Conservation (phyloP, 179 eudicot species). For the Beta macrorhiza region DNA sequence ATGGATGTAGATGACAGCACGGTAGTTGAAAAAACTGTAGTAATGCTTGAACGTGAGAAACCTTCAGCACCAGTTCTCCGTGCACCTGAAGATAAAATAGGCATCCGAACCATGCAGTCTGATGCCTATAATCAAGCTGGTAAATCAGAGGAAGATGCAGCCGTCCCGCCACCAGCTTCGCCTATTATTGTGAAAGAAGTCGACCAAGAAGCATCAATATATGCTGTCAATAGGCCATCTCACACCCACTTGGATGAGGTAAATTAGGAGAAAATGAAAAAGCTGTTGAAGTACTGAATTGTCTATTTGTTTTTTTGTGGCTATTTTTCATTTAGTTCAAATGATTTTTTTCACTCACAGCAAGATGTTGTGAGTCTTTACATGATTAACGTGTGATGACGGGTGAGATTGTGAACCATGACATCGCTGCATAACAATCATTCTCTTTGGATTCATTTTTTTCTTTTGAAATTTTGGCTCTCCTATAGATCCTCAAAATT, state of each 20-base stretch:
- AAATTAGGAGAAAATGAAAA: not conserved
- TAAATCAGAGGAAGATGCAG: constrained; percentile 32
- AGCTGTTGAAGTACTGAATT: not conserved
- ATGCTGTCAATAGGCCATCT: constrained; percentile 35
- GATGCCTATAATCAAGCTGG: constrained; percentile 32
- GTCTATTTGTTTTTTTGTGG: not conserved
- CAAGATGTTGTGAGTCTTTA: not conserved
- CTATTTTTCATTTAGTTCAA: too few relatives aligned
- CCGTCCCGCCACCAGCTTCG: constrained; percentile 47
- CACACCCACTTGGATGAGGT: constrained; percentile 37
- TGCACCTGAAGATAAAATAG: constrained; percentile 32
- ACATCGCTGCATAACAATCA: not conserved
- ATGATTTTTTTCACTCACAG: not conserved
- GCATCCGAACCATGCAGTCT: constrained; percentile 21
- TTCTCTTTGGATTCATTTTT: not conserved
- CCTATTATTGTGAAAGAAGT: constrained; percentile 39
- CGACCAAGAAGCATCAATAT: constrained; percentile 31
- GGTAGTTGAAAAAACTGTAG: constrained; percentile 77
- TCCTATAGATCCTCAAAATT: not conserved
- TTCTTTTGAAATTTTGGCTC: not conserved
- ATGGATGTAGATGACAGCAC: constrained; percentile 60
- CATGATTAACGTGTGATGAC: not conserved
- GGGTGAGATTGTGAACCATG: not conserved
- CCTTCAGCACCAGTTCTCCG: constrained; percentile 38
- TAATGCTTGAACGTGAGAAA: constrained; percentile 72